Conservation (phyloP, 2,329 filamentous ascomycete species). For the Fusarium papillatum region DNA sequence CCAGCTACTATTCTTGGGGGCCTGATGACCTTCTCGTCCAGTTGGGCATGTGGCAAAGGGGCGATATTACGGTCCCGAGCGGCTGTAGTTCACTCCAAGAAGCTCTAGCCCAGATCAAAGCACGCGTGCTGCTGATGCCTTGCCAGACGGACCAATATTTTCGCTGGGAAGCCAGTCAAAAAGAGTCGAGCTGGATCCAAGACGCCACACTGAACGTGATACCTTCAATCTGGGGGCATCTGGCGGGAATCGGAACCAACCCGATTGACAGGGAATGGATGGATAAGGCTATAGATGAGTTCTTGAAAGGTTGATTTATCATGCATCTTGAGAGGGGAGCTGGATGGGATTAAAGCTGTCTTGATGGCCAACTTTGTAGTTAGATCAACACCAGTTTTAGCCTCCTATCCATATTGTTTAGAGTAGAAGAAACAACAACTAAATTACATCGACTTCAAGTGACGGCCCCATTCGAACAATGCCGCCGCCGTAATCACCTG, state of each 20-base stretch:
- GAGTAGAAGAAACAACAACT: background rate
- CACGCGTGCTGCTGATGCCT: constrained; percentile 73
- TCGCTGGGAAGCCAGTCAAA: constrained; percentile 54
- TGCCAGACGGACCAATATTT: constrained; percentile 77
- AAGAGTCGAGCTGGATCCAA: constrained; percentile 46
- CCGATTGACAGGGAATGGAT: constrained; percentile 48
- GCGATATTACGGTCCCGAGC: constrained; percentile 48
- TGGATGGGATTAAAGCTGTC: background rate
- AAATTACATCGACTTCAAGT: background rate
- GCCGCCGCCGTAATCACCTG: constrained; percentile 37
- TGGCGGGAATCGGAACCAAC: constrained; percentile 49
- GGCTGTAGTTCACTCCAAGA: constrained; percentile 55
- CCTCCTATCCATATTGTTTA: background rate
- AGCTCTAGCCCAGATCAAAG: constrained; percentile 71
- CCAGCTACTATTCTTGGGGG: constrained; percentile 54
- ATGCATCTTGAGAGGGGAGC: background rate
- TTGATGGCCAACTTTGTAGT: background rate
- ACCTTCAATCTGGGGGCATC: constrained; percentile 53
- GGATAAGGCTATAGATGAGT: constrained; percentile 45
- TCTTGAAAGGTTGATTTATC: constrained; percentile 28
- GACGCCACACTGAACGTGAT: constrained; percentile 48
- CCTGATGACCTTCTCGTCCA: constrained; percentile 57
- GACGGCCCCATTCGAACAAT: constrained; percentile 38
- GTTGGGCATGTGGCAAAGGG: constrained; percentile 60
- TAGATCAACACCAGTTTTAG: background rate